These are phyloP conservation scores for Mortierella sp. DNA, from an alignment of 371 early-diverging fungal genomes.

Conservation along the genomic window DNA sequence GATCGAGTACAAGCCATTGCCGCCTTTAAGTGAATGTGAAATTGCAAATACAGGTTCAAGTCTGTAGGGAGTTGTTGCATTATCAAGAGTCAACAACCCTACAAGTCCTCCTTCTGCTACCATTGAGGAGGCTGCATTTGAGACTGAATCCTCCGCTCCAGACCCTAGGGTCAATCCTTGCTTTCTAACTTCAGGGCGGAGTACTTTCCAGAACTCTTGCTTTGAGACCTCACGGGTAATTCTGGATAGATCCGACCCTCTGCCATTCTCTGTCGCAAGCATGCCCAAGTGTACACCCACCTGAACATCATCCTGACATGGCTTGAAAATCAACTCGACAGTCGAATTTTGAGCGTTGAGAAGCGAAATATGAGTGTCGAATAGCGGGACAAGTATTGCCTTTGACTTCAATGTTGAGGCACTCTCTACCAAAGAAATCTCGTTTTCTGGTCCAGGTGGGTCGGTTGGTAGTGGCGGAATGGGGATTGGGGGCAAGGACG, in stretches of 20 bases:
- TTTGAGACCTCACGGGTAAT: slow-evolving; percentile 8
- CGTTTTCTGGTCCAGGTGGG: neutral
- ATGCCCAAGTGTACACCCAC: slow-evolving; percentile 42
- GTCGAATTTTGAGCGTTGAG: slow-evolving; percentile 17
- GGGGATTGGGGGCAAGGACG: slow-evolving; percentile 5
- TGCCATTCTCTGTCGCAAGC: neutral
- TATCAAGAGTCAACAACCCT: slow-evolving; percentile 18
- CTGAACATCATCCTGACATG: slow-evolving; percentile 15
- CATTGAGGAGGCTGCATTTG: neutral
- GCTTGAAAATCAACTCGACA: slow-evolving; percentile 40
- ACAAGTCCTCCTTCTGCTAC: neutral
- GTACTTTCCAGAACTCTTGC: slow-evolving; percentile 6
- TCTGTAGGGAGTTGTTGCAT: neutral
- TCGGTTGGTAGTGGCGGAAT: slow-evolving; percentile 2
- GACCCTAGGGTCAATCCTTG: neutral
- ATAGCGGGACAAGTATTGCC: slow-evolving; percentile 37
- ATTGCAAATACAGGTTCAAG: slow-evolving; percentile 9
- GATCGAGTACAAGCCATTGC: slow-evolving; percentile 8
- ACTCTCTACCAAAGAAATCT: neutral
- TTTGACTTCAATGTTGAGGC: slow-evolving; percentile 1
- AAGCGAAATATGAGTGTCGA: slow-evolving; percentile 36
- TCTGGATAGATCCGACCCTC: neutral
- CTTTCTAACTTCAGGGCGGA: slow-evolving; percentile 21
- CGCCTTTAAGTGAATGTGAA: neutral
- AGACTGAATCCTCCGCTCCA: neutral